phyloP scores from a whole-genome alignment of 2,329 filamentous ascomycete genomes.

The Neurospora sp. region DNA sequence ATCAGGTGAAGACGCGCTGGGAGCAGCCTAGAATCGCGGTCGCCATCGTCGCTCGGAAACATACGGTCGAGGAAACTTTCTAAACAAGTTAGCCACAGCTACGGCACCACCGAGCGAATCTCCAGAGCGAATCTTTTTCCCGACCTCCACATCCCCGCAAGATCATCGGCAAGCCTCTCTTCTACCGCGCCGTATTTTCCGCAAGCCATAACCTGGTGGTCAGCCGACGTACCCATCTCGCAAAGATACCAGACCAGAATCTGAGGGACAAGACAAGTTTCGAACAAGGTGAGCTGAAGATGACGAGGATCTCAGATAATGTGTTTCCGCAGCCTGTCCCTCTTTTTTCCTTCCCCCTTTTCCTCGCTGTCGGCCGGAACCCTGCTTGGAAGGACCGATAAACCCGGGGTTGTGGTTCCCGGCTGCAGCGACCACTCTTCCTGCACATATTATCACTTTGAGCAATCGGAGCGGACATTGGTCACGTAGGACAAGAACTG shows the following conservation, averaged over 20 bases:
- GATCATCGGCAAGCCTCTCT: background rate
- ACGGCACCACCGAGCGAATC: background rate
- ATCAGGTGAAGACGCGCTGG: conserved; percentile 3
- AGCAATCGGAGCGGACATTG: conserved; percentile 13
- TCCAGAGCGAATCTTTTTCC: background rate
- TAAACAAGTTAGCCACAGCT: background rate
- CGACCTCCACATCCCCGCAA: background rate
- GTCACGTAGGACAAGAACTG: conserved; percentile 13
- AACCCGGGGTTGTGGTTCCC: conserved; percentile 7
- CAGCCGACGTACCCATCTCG: background rate
- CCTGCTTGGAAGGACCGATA: background rate
- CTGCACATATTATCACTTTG: conserved; percentile 7
- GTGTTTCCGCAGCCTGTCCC: background rate
- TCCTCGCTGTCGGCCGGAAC: background rate
- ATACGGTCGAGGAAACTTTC: background rate
- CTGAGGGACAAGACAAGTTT: background rate
- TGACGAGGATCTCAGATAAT: background rate
- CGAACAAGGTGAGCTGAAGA: background rate
- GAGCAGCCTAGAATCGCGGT: background rate
- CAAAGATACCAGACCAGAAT: background rate
- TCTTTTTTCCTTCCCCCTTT: background rate
- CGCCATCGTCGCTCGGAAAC: conserved; percentile 1
- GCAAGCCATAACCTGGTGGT: background rate
- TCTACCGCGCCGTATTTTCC: background rate
- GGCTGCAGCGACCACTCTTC: conserved; percentile 9